A percentile compares a stretch with the other conserved stretches of the same genome.
Evolutionary conservation across 2,329 filamentous ascomycete genomes (phyloP).

Genomic region (Fusarium neocosmosporiellum): DNA sequence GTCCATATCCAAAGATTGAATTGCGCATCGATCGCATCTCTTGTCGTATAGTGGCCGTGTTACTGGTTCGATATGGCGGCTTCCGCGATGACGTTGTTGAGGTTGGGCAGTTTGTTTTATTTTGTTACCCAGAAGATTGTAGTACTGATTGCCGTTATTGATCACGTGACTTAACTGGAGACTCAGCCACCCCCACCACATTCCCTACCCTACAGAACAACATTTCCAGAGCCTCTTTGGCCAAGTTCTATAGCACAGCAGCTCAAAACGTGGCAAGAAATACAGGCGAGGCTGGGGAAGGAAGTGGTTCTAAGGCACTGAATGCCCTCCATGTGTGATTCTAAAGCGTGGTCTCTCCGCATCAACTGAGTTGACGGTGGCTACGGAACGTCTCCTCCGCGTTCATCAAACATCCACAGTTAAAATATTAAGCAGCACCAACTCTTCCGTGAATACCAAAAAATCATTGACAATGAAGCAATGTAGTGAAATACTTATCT

Average conservation of each 20-base stretch:
- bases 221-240: background rate
- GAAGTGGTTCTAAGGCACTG: background rate
- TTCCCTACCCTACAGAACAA: background rate
- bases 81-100: background rate
- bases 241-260: background rate
- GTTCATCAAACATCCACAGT: no score
- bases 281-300: background rate
- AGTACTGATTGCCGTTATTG: background rate
- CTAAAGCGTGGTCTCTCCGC: no score
- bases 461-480: no score
- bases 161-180: no score
- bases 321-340: background rate
- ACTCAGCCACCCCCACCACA: background rate
- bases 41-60: background rate
- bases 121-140: background rate
- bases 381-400: no score
- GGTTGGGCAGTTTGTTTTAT: background rate
- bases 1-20: background rate
- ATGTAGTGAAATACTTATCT: no score
- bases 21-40: background rate
- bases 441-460: no score
- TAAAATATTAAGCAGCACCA: no score
- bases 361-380: background rate
- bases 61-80: background rate
- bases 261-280: background rate